Evolutionary conservation across 768 basidiomycete genomes (phyloP).

Genomic region (Leucosporidium yakuticum): DNA sequence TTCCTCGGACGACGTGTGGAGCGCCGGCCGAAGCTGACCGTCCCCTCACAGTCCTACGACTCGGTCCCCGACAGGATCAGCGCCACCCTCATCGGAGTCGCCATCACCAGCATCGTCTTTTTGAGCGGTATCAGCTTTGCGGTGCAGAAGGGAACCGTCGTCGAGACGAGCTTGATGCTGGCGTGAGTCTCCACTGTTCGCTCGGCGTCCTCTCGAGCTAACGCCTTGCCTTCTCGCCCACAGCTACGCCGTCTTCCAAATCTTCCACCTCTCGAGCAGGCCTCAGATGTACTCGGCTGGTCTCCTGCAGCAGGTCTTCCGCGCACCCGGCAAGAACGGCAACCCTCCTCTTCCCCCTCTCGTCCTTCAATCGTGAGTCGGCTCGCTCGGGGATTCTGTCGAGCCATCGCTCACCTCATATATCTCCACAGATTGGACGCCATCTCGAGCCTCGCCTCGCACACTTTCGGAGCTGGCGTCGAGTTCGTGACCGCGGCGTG

Average conservation of each 20-base stretch:
- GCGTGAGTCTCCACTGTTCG: conserved; percentile 11
- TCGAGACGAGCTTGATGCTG: conserved; percentile 38
- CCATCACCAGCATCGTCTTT: conserved; percentile 38
- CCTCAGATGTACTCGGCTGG: conserved; percentile 34
- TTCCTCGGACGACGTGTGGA: neutral
- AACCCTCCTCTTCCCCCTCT: conserved; percentile 34
- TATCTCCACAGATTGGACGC: conserved; percentile 14
- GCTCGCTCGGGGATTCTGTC: too few relatives aligned
- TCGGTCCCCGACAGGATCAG: conserved; percentile 33
- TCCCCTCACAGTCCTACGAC: conserved; percentile 30
- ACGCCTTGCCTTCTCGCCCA: neutral
- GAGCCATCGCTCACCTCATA: neutral
- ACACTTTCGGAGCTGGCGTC: conserved; percentile 38
- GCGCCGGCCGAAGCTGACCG: conserved; percentile 6
- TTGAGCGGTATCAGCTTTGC: conserved; percentile 37
- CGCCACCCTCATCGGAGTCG: conserved; percentile 38
- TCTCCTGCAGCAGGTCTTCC: conserved; percentile 30
- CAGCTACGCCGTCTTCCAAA: conserved; percentile 38
- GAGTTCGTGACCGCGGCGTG: conserved; percentile 38
- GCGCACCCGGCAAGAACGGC: conserved; percentile 23
- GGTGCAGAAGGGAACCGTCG: conserved; percentile 36
- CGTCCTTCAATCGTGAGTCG: conserved; percentile 25
- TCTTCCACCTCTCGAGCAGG: conserved; percentile 36
- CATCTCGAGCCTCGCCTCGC: conserved; percentile 27
- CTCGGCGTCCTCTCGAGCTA: neutral